These are phyloP conservation scores for Senna siamea DNA, from an alignment of 306 rosid species.

Conservation along the genomic window DNA sequence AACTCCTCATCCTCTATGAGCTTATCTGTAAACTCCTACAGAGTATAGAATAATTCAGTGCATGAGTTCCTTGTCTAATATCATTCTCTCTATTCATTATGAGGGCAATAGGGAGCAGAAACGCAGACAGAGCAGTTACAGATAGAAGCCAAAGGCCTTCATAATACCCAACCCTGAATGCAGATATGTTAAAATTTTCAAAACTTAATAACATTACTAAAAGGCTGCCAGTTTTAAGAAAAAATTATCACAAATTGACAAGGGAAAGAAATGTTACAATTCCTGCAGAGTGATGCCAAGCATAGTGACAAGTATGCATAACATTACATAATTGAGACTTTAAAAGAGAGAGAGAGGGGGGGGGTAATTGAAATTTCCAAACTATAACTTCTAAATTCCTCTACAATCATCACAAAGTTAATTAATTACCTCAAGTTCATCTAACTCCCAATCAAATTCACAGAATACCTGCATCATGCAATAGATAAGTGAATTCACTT, in stretches of 20 bases:
- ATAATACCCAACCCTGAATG: neutral
- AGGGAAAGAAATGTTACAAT: neutral
- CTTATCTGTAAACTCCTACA: constrained; percentile 69
- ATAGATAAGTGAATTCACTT: constrained; percentile 9
- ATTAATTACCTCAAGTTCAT: constrained; percentile 71
- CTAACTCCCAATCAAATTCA: constrained; percentile 84
- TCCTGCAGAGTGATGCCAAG: constrained; percentile 1
- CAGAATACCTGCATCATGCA: constrained; percentile 57
- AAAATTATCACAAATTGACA: neutral
- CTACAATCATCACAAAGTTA: constrained; percentile 18
- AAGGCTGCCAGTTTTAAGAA: constrained; percentile 21
- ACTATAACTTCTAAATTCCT: neutral
- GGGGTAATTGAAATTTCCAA: neutral
- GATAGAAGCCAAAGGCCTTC: neutral
- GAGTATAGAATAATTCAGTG: constrained; percentile 20
- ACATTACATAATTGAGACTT: constrained; percentile 2
- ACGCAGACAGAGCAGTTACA: neutral
- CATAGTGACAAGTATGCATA: neutral
- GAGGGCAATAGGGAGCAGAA: neutral
- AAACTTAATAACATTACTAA: constrained; percentile 1
- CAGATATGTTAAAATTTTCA: constrained; percentile 3
- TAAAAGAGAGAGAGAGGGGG: neutral
- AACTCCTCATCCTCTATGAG: constrained; percentile 66
- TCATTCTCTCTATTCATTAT: neutral
- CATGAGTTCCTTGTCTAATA: neutral